phyloP scores from a whole-genome alignment of 1,284 basidiomycete genomes.

The Golubevia pallescens region DNA sequence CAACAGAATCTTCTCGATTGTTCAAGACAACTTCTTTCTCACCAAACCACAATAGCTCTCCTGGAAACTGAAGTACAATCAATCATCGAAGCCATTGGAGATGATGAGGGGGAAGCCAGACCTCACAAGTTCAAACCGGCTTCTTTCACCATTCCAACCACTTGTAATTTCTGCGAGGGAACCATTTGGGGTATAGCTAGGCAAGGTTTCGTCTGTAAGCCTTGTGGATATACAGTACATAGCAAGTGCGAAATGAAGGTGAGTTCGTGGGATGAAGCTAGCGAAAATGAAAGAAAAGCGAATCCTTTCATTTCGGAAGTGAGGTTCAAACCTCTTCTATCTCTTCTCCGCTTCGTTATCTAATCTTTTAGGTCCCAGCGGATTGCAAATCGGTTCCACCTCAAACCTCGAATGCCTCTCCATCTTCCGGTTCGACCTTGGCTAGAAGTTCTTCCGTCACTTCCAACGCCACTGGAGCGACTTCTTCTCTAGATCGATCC shows the following conservation, averaged over 20 bases:
- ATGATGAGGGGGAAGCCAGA: slow-evolving; percentile 26
- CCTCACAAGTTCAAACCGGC: slow-evolving; percentile 44
- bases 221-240: slow-evolving; percentile 42
- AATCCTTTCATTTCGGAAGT: not conserved
- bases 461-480: slow-evolving; percentile 3
- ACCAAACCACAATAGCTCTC: slow-evolving; percentile 26
- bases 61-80: slow-evolving; percentile 27
- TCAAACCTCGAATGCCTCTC: not conserved
- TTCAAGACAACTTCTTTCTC: slow-evolving; percentile 12
- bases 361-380: slow-evolving; percentile 14
- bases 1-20: slow-evolving; percentile 29
- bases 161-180: slow-evolving; percentile 33
- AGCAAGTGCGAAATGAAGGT: slow-evolving; percentile 51
- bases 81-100: slow-evolving; percentile 25
- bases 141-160: slow-evolving; percentile 38
- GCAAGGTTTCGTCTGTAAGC: slow-evolving; percentile 38
- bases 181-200: slow-evolving; percentile 42
- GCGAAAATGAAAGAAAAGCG: not conserved
- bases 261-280: too few species aligned
- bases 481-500: slow-evolving; percentile 1
- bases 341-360: not conserved
- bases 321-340: not conserved
- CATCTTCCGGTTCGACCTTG: not conserved
- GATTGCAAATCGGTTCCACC: slow-evolving; percentile 32
- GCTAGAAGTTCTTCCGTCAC: not conserved